A percentile compares a stretch with the other conserved stretches of the same genome.
Evolutionary conservation across 2,329 filamentous ascomycete genomes (phyloP).

Genomic region (Penicillium olsonii): DNA sequence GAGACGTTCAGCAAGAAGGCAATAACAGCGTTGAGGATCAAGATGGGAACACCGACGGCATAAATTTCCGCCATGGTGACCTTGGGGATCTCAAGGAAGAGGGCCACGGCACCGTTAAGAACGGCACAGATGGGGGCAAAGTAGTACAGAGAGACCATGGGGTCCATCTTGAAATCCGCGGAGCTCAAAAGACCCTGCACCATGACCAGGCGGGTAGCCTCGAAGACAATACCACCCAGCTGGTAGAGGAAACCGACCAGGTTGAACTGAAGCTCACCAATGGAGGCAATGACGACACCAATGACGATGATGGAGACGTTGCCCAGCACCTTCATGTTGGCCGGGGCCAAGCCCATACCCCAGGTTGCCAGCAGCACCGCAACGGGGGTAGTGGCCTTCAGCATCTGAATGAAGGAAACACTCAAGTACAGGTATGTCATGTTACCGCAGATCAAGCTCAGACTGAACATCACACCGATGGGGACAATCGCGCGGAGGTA

Average conservation of each 20-base stretch:
- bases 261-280: slow-evolving; percentile 92
- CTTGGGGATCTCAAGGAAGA: slow-evolving; percentile 67
- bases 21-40: slow-evolving; percentile 73
- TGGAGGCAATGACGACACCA: slow-evolving; percentile 89
- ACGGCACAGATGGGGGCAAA: slow-evolving; percentile 81
- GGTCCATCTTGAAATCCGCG: slow-evolving; percentile 83
- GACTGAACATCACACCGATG: slow-evolving; percentile 92
- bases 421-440: slow-evolving; percentile 93
- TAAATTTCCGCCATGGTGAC: slow-evolving; percentile 68
- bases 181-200: slow-evolving; percentile 78
- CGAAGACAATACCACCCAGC: slow-evolving; percentile 73
- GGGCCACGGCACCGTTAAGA: slow-evolving; percentile 73
- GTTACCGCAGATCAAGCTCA: slow-evolving; percentile 96
- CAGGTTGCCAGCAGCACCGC: slow-evolving; percentile 89
- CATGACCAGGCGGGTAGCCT: slow-evolving; percentile 81
- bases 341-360: slow-evolving; percentile 79
- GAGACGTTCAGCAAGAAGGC: slow-evolving; percentile 81
- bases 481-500: slow-evolving; percentile 90
- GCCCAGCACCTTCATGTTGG: slow-evolving; percentile 81
- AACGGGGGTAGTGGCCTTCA: slow-evolving; percentile 86
- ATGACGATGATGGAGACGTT: slow-evolving; percentile 95
- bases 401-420: slow-evolving; percentile 90
- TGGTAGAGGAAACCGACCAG: slow-evolving; percentile 67
- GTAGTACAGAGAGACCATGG: slow-evolving; percentile 85
- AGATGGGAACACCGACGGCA: slow-evolving; percentile 64